Evolutionary conservation across 257 asterid genomes (phyloP).

Genomic region (Solanum peruvianum): DNA sequence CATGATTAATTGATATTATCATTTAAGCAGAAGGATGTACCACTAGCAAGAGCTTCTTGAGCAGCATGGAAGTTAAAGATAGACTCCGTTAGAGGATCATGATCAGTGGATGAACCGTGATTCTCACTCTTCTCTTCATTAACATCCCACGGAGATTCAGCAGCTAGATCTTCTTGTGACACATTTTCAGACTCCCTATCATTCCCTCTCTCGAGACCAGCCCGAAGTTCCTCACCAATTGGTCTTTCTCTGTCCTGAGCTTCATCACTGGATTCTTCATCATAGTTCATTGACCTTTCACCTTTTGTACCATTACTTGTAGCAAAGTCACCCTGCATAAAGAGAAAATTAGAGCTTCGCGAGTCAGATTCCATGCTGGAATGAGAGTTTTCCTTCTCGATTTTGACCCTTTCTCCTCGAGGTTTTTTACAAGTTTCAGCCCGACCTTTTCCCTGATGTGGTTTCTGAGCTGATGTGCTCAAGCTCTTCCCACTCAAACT

Average conservation of each 20-base stretch:
- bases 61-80: conserved; percentile 38
- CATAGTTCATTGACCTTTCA: conserved; percentile 29
- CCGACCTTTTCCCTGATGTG: conserved; percentile 30
- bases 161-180: conserved; percentile 29
- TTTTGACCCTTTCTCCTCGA: conserved; percentile 59
- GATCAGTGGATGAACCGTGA: conserved; percentile 25
- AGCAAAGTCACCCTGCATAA: conserved; percentile 54
- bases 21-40: conserved; percentile 14
- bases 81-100: conserved; percentile 41
- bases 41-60: conserved; percentile 54
- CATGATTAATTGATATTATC: background rate
- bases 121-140: conserved; percentile 41
- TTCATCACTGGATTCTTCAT: conserved; percentile 50
- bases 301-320: conserved; percentile 35
- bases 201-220: conserved; percentile 25
- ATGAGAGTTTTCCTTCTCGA: conserved; percentile 80
- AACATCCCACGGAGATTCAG: conserved; percentile 36
- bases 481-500: conserved; percentile 35
- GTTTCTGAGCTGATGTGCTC: conserved; percentile 22
- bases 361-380: conserved; percentile 97
- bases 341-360: conserved; percentile 57
- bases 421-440: conserved; percentile 39
- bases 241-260: conserved; percentile 25
- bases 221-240: conserved; percentile 24
- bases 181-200: conserved; percentile 30